These are phyloP conservation scores for Puccinia coronata DNA, from an alignment of 1,284 basidiomycete genomes.

Conservation along the genomic window DNA sequence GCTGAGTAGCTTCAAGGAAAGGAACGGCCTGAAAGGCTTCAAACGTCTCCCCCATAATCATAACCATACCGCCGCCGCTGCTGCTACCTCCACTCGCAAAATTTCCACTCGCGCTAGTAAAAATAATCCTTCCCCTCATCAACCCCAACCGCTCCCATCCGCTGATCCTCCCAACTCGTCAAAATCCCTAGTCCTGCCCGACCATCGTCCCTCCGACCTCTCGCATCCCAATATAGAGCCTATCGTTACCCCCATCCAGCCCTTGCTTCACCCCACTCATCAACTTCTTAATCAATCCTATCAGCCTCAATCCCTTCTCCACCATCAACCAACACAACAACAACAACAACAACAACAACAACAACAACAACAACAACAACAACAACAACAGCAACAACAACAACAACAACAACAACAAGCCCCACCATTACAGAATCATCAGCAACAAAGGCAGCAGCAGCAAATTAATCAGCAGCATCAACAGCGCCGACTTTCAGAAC, in stretches of 20 bases:
- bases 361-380: neutral
- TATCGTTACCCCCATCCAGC: neutral
- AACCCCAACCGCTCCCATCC: neutral
- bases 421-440: neutral
- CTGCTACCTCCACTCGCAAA: neutral
- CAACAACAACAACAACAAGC: constrained; percentile 15
- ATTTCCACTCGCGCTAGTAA: no score
- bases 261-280: neutral
- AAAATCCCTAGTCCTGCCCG: no score
- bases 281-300: no score
- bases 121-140: neutral
- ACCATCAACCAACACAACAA: neutral
- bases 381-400: neutral
- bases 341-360: neutral
- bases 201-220: no score
- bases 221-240: neutral
- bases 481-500: no score
- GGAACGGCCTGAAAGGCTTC: constrained; percentile 39
- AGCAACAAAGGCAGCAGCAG: neutral
- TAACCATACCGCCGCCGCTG: no score
- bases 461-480: no score
- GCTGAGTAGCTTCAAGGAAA: constrained; percentile 32
- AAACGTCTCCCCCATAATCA: constrained; percentile 4
- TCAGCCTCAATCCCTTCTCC: neutral
- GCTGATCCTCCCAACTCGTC: neutral